These are phyloP conservation scores for Jasminum sambac DNA, from an alignment of 257 asterid genomes.

Conservation along the genomic window DNA sequence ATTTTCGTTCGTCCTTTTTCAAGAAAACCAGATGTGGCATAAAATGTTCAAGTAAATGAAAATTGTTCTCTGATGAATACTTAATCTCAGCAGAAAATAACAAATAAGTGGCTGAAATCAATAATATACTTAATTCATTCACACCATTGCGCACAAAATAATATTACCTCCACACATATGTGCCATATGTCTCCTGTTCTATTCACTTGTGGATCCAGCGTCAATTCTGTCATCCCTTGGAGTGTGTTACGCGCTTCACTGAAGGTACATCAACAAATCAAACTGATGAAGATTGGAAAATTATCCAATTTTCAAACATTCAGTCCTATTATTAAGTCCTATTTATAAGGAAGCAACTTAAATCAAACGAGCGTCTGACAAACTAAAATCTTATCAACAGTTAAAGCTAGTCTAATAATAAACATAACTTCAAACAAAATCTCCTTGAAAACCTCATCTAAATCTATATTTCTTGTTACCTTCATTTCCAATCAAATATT, in stretches of 20 bases:
- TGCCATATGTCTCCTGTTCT: conserved; percentile 97
- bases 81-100: neutral
- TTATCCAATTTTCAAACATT: too few relatives aligned
- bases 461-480: too few relatives aligned
- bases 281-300: neutral
- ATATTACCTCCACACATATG: conserved; percentile 79
- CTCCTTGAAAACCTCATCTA: too few relatives aligned
- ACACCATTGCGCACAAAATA: neutral
- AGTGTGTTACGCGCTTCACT: conserved; percentile 39
- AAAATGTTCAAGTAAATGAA: neutral
- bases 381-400: too few relatives aligned
- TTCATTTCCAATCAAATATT: too few relatives aligned
- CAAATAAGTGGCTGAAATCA: neutral
- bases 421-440: too few relatives aligned
- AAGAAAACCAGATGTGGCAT: neutral
- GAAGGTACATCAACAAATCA: conserved; percentile 18
- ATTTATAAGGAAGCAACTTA: too few relatives aligned
- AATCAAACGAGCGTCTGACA: too few relatives aligned
- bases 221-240: conserved; percentile 63
- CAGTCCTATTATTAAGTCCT: too few relatives aligned
- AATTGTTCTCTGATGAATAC: neutral
- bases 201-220: conserved; percentile 75
- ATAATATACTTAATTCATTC: neutral
- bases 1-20: neutral
- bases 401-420: too few relatives aligned